Evolutionary conservation across 768 basidiomycete genomes (phyloP).

Genomic region (Krasilnikovozyma curviuscula): DNA sequence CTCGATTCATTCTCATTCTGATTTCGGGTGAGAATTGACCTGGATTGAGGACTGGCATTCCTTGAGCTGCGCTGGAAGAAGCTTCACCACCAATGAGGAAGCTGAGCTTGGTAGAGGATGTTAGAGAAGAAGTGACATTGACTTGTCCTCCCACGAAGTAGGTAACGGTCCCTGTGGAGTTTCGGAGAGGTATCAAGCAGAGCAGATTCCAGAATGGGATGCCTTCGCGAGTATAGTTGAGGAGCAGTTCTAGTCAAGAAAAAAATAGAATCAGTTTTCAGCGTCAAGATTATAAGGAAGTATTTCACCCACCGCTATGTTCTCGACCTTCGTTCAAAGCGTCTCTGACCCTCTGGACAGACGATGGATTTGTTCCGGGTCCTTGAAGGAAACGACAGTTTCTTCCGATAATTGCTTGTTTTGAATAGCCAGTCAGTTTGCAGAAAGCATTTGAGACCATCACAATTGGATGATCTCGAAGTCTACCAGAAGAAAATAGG

Average conservation of each 20-base stretch:
- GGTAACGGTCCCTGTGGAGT: not conserved
- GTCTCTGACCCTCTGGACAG: constrained; percentile 1
- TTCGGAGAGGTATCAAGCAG: constrained; percentile 2
- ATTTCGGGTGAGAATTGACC: constrained; percentile 5
- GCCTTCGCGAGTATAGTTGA: not conserved
- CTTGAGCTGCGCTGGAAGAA: not conserved
- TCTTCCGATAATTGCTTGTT: not conserved
- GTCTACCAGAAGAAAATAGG: not conserved
- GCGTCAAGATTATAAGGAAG: not conserved
- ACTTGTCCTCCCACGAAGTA: constrained; percentile 5
- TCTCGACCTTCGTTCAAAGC: constrained; percentile 4
- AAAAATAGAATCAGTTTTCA: not conserved
- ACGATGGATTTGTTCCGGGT: constrained; percentile 1
- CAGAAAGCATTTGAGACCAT: not conserved
- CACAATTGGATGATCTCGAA: constrained; percentile 6
- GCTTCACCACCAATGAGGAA: constrained; percentile 8
- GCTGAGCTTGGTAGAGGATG: not conserved
- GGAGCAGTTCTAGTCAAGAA: not conserved
- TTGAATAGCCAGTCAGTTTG: not conserved
- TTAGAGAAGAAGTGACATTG: constrained; percentile 2
- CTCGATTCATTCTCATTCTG: no score
- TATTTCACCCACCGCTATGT: not conserved
- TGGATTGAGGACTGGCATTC: constrained; percentile 2
- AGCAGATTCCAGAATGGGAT: constrained; percentile 3
- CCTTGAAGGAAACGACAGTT: constrained; percentile 9